Percentiles rank a stretch among this genome's conserved stretches.
phyloP scores from a whole-genome alignment of 306 rosid species.

The Cucurbita maxima region DNA sequence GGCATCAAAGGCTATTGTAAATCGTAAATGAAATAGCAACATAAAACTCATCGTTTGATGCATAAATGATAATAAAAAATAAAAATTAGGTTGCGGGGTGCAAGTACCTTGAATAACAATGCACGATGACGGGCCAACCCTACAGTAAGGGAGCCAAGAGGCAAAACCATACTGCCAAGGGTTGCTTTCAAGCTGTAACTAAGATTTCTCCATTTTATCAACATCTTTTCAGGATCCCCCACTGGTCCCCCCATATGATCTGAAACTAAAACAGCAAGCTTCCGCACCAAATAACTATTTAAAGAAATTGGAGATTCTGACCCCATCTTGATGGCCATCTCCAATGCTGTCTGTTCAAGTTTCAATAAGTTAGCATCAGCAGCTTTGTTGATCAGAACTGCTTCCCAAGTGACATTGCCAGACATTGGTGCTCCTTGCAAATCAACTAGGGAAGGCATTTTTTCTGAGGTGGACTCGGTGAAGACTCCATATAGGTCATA shows the following conservation, averaged over 20 bases:
- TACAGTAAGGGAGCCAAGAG: slow-evolving; percentile 77
- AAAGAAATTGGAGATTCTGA: slow-evolving; percentile 32
- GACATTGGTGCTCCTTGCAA: slow-evolving; percentile 73
- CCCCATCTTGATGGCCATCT: slow-evolving; percentile 43
- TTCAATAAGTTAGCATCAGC: slow-evolving; percentile 74
- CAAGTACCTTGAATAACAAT: slow-evolving; percentile 74
- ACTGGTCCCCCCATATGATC: slow-evolving; percentile 94
- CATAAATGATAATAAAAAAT: not conserved
- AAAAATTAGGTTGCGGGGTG: not conserved
- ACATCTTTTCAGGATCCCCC: slow-evolving; percentile 58
- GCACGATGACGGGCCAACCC: slow-evolving; percentile 99
- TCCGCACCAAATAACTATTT: slow-evolving; percentile 42
- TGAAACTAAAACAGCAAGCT: slow-evolving; percentile 79
- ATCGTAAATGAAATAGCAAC: too few species aligned
- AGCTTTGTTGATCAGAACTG: slow-evolving; percentile 71
- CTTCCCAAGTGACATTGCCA: slow-evolving; percentile 75
- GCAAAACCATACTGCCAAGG: slow-evolving; percentile 84
- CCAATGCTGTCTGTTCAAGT: slow-evolving; percentile 66
- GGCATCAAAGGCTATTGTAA: too few species aligned
- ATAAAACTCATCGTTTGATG: not conserved
- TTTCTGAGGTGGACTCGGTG: slow-evolving; percentile 39
- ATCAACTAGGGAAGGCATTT: slow-evolving; percentile 91
- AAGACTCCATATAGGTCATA: slow-evolving; percentile 79
- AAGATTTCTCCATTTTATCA: slow-evolving; percentile 68
- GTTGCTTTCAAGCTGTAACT: slow-evolving; percentile 63